phyloP scores from a whole-genome alignment of 257 asterid genomes.

The Salvia miltiorrhiza region DNA sequence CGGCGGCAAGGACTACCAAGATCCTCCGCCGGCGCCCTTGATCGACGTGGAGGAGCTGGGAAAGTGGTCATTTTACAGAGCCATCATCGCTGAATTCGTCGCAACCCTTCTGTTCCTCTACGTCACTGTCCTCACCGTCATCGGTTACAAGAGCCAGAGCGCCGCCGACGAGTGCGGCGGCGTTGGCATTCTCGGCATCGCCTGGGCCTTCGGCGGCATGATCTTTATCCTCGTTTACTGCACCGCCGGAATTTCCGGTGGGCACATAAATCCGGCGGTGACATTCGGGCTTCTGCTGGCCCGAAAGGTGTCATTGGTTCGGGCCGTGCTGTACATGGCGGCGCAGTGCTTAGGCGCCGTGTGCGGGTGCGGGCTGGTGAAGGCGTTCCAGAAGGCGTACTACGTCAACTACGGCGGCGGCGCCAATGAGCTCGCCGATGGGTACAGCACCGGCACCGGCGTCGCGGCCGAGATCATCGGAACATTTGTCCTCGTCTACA shows the following conservation, averaged over 20 bases:
- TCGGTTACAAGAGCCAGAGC: conserved; percentile 4
- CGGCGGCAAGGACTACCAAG: conserved; percentile 9
- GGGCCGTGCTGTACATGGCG: conserved; percentile 44
- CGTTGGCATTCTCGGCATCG: conserved; percentile 1
- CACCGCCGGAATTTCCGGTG: not conserved
- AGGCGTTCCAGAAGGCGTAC: not conserved
- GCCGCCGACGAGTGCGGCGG: conserved; percentile 8
- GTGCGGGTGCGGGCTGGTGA: not conserved
- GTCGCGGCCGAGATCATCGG: not conserved
- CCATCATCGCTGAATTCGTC: not conserved
- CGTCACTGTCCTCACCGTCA: not conserved
- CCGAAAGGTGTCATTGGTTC: conserved; percentile 40
- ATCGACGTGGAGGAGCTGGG: conserved; percentile 2
- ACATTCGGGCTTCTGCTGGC: conserved; percentile 32
- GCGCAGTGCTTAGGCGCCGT: conserved; percentile 28
- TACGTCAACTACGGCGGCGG: not conserved
- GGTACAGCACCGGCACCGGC: not conserved
- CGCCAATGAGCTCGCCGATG: not conserved
- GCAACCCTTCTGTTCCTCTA: not conserved
- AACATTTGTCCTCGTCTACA: not conserved
- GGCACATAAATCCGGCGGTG: not conserved
- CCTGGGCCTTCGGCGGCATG: conserved; percentile 5
- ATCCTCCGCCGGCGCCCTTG: not conserved
- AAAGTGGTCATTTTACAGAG: not conserved
- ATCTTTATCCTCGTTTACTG: not conserved